phyloP scores from a whole-genome alignment of 805 yeast species.

The Cyberlindnera sargentensis region DNA sequence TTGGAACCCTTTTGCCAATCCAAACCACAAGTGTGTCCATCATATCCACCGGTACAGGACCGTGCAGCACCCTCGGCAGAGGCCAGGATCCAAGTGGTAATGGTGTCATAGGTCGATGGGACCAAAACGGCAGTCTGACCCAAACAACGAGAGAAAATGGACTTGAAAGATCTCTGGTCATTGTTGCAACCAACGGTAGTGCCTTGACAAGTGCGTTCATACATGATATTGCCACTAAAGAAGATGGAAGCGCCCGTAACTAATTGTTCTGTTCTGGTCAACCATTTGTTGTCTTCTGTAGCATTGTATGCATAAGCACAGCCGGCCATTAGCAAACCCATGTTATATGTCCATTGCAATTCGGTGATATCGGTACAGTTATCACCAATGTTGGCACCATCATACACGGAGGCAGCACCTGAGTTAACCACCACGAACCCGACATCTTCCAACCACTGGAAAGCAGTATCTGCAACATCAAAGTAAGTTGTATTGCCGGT shows the following conservation, averaged over 20 bases:
- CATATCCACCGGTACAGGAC: constrained; percentile 68
- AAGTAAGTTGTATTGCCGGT: constrained; percentile 49
- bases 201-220: constrained; percentile 55
- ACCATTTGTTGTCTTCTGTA: constrained; percentile 48
- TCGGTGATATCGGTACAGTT: constrained; percentile 44
- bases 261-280: constrained; percentile 36
- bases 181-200: constrained; percentile 46
- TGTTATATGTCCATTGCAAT: constrained; percentile 62
- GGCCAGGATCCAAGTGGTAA: constrained; percentile 34
- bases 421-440: constrained; percentile 33
- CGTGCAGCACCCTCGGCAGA: constrained; percentile 65
- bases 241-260: constrained; percentile 40
- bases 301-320: constrained; percentile 61
- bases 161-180: constrained; percentile 71
- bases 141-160: constrained; percentile 59
- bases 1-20: constrained; percentile 53
- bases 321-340: constrained; percentile 62
- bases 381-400: constrained; percentile 48
- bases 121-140: constrained; percentile 51
- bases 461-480: constrained; percentile 47
- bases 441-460: constrained; percentile 51
- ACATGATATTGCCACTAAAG: constrained; percentile 46
- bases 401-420: constrained; percentile 36
- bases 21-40: constrained; percentile 70
- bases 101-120: constrained; percentile 38